Conservation (phyloP, 805 yeast genomes). For the Zygoascus biomembranicola region DNA sequence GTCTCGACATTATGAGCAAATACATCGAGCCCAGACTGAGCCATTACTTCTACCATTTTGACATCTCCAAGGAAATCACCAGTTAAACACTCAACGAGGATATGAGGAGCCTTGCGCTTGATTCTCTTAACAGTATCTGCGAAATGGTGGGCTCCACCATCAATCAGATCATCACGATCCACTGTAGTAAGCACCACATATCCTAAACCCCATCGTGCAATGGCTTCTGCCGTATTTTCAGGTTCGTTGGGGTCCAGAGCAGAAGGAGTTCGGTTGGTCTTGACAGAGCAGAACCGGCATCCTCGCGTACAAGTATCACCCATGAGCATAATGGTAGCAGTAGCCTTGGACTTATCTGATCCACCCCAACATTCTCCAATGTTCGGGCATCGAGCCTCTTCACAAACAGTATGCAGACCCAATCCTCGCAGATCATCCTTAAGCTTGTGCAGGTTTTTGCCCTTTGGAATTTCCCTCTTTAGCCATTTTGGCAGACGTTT, state of each 20-base stretch:
- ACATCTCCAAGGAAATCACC: conserved; percentile 95
- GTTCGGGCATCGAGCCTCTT: conserved; percentile 98
- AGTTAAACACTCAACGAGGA: conserved; percentile 83
- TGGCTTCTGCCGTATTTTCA: conserved; percentile 95
- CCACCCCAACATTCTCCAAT: conserved; percentile 99
- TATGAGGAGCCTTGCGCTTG: conserved; percentile 82
- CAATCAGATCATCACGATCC: conserved; percentile 88
- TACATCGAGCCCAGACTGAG: conserved; percentile 83
- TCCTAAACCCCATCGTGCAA: conserved; percentile 95
- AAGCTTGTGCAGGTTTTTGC: conserved; percentile 68
- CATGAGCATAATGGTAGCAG: conserved; percentile 94
- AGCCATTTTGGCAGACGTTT: conserved; percentile 85
- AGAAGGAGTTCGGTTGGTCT: conserved; percentile 80
- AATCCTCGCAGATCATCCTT: conserved; percentile 83
- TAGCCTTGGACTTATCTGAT: conserved; percentile 76
- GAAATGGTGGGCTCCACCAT: conserved; percentile 90
- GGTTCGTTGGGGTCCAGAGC: conserved; percentile 95
- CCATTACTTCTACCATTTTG: conserved; percentile 69
- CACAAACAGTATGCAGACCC: conserved; percentile 91
- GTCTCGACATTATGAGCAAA: conserved; percentile 97
- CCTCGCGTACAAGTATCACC: conserved; percentile 99
- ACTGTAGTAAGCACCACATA: conserved; percentile 96
- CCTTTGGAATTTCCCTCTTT: conserved; percentile 95
- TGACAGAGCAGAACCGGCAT: conserved; percentile 96
- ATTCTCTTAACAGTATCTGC: conserved; percentile 80